Conservation (phyloP, 1,284 basidiomycete genomes). For the Pisolithus thermaeus region DNA sequence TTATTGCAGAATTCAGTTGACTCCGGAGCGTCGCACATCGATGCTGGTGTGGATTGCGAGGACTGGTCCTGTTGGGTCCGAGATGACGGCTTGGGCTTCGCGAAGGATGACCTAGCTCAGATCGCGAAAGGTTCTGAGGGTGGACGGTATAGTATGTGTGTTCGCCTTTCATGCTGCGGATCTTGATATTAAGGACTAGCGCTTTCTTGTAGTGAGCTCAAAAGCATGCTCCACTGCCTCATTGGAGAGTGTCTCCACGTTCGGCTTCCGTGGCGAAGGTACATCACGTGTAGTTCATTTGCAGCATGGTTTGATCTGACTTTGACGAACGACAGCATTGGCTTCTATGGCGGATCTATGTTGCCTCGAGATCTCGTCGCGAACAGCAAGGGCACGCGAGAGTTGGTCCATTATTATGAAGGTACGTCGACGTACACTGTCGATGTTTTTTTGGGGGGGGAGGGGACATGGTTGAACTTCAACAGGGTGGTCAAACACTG, state of each 20-base stretch:
- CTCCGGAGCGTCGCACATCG: slow-evolving; percentile 54
- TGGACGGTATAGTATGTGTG: slow-evolving; percentile 60
- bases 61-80: slow-evolving; percentile 78
- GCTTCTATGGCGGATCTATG: slow-evolving; percentile 75
- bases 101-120: slow-evolving; percentile 46
- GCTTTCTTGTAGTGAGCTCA: slow-evolving; percentile 50
- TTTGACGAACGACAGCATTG: slow-evolving; percentile 45
- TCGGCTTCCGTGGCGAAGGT: slow-evolving; percentile 92
- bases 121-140: slow-evolving; percentile 48
- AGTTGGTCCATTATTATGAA: slow-evolving; percentile 74
- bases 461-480: not conserved
- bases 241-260: slow-evolving; percentile 52
- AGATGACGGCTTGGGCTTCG: slow-evolving; percentile 79
- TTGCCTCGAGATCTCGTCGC: slow-evolving; percentile 75
- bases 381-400: slow-evolving; percentile 49
- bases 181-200: not conserved
- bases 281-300: slow-evolving; percentile 8
- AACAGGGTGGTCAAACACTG: slow-evolving; percentile 58
- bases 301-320: slow-evolving; percentile 6
- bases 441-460: slow-evolving; percentile 1
- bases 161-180: not conserved
- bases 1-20: slow-evolving; percentile 82
- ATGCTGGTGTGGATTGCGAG: slow-evolving; percentile 60
- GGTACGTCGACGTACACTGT: slow-evolving; percentile 35
- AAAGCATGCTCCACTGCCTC: slow-evolving; percentile 55